Evolutionary conservation across 140 eudicot species (phyloP).

Genomic region (Senecio squalidus): DNA sequence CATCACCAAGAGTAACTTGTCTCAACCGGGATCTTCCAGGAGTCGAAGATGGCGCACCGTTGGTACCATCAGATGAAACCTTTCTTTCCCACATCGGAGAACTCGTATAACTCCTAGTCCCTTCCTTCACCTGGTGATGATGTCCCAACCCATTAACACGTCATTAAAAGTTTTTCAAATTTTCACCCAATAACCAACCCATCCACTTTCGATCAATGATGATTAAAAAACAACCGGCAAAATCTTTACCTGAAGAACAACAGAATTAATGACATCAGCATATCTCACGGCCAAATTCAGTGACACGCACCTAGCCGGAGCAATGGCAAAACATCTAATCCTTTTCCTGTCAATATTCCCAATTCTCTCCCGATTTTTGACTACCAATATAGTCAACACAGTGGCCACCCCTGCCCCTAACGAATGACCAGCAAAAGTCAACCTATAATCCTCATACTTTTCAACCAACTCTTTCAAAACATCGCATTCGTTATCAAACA

Average conservation of each 20-base stretch:
- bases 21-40: constrained; percentile 63
- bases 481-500: constrained; percentile 53
- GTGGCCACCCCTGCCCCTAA: constrained; percentile 95
- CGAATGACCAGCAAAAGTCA: constrained; percentile 84
- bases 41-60: constrained; percentile 46
- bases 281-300: constrained; percentile 85
- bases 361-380: constrained; percentile 53
- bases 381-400: constrained; percentile 61
- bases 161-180: too few species aligned
- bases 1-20: constrained; percentile 52
- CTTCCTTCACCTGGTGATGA: constrained; percentile 46
- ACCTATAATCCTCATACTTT: constrained; percentile 51
- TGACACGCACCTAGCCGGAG: constrained; percentile 88
- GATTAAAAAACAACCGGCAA: too few species aligned
- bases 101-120: constrained; percentile 35
- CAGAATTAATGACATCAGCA: constrained; percentile 81
- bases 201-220: too few species aligned
- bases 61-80: constrained; percentile 36
- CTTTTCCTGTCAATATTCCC: constrained; percentile 62
- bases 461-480: constrained; percentile 50
- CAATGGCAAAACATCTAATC: constrained; percentile 74
- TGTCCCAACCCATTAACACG: too few species aligned
- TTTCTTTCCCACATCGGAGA: constrained; percentile 50
- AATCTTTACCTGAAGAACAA: constrained; percentile 93
- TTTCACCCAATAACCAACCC: too few species aligned